Evolutionary conservation across 2,329 filamentous ascomycete species (phyloP).

Genomic region (Cercospora janseana): DNA sequence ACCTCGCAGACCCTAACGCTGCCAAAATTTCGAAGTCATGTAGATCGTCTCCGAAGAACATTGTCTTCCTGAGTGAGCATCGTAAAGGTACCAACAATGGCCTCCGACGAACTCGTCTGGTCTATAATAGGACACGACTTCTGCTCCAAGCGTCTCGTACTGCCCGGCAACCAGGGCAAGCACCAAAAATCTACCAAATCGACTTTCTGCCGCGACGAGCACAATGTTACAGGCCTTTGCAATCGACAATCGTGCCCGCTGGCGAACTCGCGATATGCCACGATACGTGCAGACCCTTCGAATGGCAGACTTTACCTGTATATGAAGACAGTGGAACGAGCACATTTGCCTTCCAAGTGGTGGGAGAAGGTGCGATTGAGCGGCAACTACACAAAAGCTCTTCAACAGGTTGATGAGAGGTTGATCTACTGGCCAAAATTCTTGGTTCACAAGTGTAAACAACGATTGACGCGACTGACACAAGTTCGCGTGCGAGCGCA

Average conservation of each 20-base stretch:
- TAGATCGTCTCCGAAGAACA: background rate
- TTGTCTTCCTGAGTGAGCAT: background rate
- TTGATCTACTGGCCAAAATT: constrained; percentile 96
- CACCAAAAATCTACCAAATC: constrained; percentile 71
- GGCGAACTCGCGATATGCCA: constrained; percentile 90
- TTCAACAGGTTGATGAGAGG: constrained; percentile 80
- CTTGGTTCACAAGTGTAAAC: constrained; percentile 91
- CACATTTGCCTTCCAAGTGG: constrained; percentile 82
- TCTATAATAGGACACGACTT: constrained; percentile 94
- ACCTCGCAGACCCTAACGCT: constrained; percentile 4
- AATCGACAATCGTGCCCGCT: constrained; percentile 86
- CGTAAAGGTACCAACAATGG: constrained; percentile 53
- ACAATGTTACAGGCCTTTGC: constrained; percentile 61
- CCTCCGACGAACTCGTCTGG: constrained; percentile 97
- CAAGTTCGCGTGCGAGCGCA: constrained; percentile 81
- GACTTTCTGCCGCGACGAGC: constrained; percentile 88
- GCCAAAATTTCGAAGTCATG: constrained; percentile 9
- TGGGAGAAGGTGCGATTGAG: constrained; percentile 93
- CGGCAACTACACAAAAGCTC: constrained; percentile 83
- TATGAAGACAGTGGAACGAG: constrained; percentile 91
- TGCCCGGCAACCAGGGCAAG: constrained; percentile 33
- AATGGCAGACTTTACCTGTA: constrained; percentile 88
- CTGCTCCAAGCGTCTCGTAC: constrained; percentile 91
- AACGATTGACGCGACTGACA: constrained; percentile 84
- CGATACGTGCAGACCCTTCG: constrained; percentile 75